Evolutionary conservation across 805 yeast species (phyloP), one percentile per base, ranked within the genome.

Genomic region (Deakozyma indianensis): DNA sequence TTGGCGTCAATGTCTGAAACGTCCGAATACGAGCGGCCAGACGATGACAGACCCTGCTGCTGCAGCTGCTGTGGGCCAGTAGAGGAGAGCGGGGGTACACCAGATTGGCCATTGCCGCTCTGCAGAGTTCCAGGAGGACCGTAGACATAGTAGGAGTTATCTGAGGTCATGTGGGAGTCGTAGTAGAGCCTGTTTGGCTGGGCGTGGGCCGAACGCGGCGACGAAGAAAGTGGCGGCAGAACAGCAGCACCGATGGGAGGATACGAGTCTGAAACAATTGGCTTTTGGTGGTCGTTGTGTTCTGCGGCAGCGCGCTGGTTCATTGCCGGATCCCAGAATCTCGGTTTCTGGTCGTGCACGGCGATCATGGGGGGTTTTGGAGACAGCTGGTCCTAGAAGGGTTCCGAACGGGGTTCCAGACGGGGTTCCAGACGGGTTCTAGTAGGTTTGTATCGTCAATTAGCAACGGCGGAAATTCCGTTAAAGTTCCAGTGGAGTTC

Each of bases 341-440:
- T 49, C 47, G 7, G 38, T 43, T 41, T 29, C 41, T 16, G 18
- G 41, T 20, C 42, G 53, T n/a, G 45, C 44, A 43, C 43, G 38
- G 24, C 38, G 18, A 32, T 9, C 38, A 32, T 32, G 38, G 28
- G 28, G 7, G 11, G 28, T 25, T 25, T 7, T 25, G 28, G 28
- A 14, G 28, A 14, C 14, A 9, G 28, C 11, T 25, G 28, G 28
- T 25, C 28, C 28, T 7, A 25, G 28, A 14, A 14, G 28, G n/a
- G n/a, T n/a, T n/a, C n/a, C n/a, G n/a, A n/a, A n/a, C n/a, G n/a
- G n/a, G n/a, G n/a, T n/a, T n/a, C n/a, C n/a, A n/a, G n/a, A n/a
- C n/a, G n/a, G n/a, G n/a, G n/a, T n/a, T n/a, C n/a, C n/a, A n/a
- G n/a, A n/a, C n/a, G n/a, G n/a, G n/a, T n/a, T n/a, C n/a, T n/a